These are phyloP conservation scores for Boletus rubescentipes DNA, from an alignment of 768 basidiomycete genomes.

Conservation along the genomic window DNA sequence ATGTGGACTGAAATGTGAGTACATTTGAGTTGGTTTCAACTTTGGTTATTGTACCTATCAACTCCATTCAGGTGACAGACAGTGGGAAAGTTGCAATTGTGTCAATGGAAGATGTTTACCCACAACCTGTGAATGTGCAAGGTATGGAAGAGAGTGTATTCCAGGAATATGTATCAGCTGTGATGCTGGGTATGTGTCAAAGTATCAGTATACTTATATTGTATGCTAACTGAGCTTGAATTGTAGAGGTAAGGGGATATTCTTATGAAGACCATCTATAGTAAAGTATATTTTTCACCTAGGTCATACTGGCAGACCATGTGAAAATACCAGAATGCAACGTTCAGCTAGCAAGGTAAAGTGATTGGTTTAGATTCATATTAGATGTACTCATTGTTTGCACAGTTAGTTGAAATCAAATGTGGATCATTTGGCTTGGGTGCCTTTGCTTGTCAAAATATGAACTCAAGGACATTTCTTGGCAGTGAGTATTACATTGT, in stretches of 20 bases:
- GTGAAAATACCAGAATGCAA: slow-evolving; percentile 33
- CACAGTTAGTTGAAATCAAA: slow-evolving; percentile 38
- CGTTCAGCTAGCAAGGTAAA: slow-evolving; percentile 19
- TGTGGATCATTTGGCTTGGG: slow-evolving; percentile 42
- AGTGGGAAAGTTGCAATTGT: slow-evolving; percentile 14
- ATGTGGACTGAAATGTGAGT: slow-evolving; percentile 44
- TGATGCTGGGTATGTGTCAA: slow-evolving; percentile 38
- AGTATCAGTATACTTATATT: background rate
- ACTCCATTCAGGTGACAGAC: slow-evolving; percentile 12
- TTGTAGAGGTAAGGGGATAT: slow-evolving; percentile 23
- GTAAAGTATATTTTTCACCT: background rate
- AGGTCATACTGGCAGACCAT: slow-evolving; percentile 24
- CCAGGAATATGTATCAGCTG: slow-evolving; percentile 50
- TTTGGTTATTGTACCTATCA: background rate
- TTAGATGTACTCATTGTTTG: background rate
- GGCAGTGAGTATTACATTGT: slow-evolving; percentile 28
- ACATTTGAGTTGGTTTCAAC: background rate
- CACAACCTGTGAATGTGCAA: slow-evolving; percentile 38
- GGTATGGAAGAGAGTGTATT: slow-evolving; percentile 45
- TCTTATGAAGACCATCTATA: background rate
- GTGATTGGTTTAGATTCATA: background rate
- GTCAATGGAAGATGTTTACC: slow-evolving; percentile 29
- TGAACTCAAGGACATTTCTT: slow-evolving; percentile 26
- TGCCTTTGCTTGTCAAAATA: slow-evolving; percentile 39
- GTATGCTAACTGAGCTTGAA: background rate